phyloP scores from a whole-genome alignment of 208 protist species.

The Trypanosoma scelopori region DNA sequence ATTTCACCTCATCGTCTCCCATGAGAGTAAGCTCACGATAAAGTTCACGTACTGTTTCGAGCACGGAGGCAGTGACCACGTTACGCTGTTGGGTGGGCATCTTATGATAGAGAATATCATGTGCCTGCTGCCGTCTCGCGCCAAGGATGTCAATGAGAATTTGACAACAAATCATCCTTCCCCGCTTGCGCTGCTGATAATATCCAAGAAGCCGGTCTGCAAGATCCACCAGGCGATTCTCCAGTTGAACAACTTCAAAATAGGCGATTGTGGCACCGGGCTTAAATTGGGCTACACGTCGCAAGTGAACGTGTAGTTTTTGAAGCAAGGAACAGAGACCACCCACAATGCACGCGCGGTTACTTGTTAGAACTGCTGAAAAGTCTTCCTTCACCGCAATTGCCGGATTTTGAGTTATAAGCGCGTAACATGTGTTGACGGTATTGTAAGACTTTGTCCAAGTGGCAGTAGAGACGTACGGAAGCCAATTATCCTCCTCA shows the following conservation, averaged over 20 bases:
- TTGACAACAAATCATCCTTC: slow-evolving; percentile 43
- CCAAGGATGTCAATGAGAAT: slow-evolving; percentile 72
- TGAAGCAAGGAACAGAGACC: slow-evolving; percentile 50
- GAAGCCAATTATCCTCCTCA: slow-evolving; percentile 46
- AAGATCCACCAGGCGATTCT: slow-evolving; percentile 72
- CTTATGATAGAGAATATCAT: slow-evolving; percentile 58
- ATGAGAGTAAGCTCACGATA: slow-evolving; percentile 41
- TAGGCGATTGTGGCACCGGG: slow-evolving; percentile 41
- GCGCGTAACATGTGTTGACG: slow-evolving; percentile 36
- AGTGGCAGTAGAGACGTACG: slow-evolving; percentile 43
- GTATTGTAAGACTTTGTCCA: slow-evolving; percentile 52
- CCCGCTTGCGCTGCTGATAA: slow-evolving; percentile 44
- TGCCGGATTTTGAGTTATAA: slow-evolving; percentile 39
- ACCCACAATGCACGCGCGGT: slow-evolving; percentile 44
- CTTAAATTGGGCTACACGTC: slow-evolving; percentile 58
- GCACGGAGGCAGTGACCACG: slow-evolving; percentile 51
- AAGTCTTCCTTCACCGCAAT: slow-evolving; percentile 48
- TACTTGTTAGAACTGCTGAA: slow-evolving; percentile 23
- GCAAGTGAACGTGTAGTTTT: slow-evolving; percentile 50
- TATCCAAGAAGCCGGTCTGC: slow-evolving; percentile 58
- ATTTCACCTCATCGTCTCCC: slow-evolving; percentile 34
- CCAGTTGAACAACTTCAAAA: slow-evolving; percentile 52
- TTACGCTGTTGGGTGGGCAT: slow-evolving; percentile 27
- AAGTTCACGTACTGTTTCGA: slow-evolving; percentile 59
- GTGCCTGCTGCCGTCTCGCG: slow-evolving; percentile 61